Base-by-base conservation (phyloP, 2,329 filamentous ascomycete species). In the Aspergillus glaucus region DNA sequence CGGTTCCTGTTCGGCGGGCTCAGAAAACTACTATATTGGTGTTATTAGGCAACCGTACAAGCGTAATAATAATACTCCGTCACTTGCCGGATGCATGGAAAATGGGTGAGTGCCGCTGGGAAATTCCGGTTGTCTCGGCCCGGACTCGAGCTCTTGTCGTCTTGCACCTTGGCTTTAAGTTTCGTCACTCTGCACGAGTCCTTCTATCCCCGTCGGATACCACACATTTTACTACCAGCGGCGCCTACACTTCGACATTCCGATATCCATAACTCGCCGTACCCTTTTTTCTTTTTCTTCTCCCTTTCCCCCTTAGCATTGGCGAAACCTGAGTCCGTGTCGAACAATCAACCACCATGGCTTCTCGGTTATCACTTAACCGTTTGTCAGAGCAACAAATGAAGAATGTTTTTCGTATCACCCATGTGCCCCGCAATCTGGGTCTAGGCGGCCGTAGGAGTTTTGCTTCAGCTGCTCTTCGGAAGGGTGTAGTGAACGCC, bases 331-430 rank as follows among this genome's bases (percentile, higher is more conserved):
- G 14, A 26, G 9, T 21, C 17, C 6, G 10, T 40, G 6, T 34
- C 12, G 30, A 40, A 44, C 15, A 30, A 30, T 46, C 19, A 22
- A 19, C 53, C 43, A 58, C 45, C 52, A 72, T 72, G 69, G 64
- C 67, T 60, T 64, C 64, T 63, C 66, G 69, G 54, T 60, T 71
- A 55, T 63, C 68, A 48, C 51, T 70, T 41, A 53, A 58, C 46
- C 66, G 62, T 57, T 59, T 69, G 46, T 59, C 65, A 34, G 61
- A 51, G 51, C 66, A 68, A 50, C 57, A 57, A 43, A 47, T 68
- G 52, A 60, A 60, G 45, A 54, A 57, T 55, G 49, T 64, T 52
- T 48, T 62, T 52, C 62, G 63, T 40, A 54, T 54, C 44, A 49
- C 60, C 46, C 55, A 58, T 51, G 58, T 58, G 49, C 60, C 62